These are phyloP conservation scores for Xerocomus spinulosus DNA, from an alignment of 768 basidiomycete species.

Conservation along the genomic window DNA sequence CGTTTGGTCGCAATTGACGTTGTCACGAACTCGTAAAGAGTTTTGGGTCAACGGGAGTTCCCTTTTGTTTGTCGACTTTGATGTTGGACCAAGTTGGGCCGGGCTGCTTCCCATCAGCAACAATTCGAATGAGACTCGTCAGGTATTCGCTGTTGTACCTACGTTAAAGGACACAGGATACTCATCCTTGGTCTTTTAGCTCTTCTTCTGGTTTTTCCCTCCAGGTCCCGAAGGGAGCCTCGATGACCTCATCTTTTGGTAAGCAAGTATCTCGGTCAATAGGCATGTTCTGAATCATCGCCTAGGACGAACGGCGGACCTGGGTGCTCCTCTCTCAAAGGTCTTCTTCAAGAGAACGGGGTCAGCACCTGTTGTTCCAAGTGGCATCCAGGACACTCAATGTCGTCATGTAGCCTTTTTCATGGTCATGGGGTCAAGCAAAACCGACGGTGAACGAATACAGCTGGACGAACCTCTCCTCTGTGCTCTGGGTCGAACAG, in stretches of 20 bases:
- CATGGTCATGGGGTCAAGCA: slow-evolving; percentile 61
- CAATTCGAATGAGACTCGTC: slow-evolving; percentile 56
- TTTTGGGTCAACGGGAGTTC: slow-evolving; percentile 65
- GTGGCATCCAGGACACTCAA: slow-evolving; percentile 17
- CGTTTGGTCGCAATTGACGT: background rate
- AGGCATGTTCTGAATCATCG: background rate
- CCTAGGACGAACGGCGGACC: slow-evolving; percentile 77
- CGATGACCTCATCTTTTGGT: slow-evolving; percentile 78
- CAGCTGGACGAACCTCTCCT: slow-evolving; percentile 80
- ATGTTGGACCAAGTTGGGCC: slow-evolving; percentile 72
- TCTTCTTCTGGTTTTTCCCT: slow-evolving; percentile 85
- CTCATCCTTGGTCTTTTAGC: slow-evolving; percentile 33
- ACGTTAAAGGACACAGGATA: background rate
- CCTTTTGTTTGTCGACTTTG: slow-evolving; percentile 67
- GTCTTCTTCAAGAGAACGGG: slow-evolving; percentile 70
- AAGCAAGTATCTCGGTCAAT: background rate
- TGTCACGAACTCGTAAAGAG: slow-evolving; percentile 35
- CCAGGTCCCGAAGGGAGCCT: slow-evolving; percentile 66
- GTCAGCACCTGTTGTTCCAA: slow-evolving; percentile 34
- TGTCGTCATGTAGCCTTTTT: slow-evolving; percentile 44
- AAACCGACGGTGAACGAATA: slow-evolving; percentile 58
- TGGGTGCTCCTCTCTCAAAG: slow-evolving; percentile 71
- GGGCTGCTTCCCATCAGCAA: slow-evolving; percentile 69
- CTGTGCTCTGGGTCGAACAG: slow-evolving; percentile 71
- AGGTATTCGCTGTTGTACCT: slow-evolving; percentile 37